A percentile compares a stretch with the other conserved stretches of the same genome.
These are phyloP conservation scores for Colletotrichum filicis DNA, from an alignment of 2,329 filamentous ascomycete species.

Conservation along the genomic window DNA sequence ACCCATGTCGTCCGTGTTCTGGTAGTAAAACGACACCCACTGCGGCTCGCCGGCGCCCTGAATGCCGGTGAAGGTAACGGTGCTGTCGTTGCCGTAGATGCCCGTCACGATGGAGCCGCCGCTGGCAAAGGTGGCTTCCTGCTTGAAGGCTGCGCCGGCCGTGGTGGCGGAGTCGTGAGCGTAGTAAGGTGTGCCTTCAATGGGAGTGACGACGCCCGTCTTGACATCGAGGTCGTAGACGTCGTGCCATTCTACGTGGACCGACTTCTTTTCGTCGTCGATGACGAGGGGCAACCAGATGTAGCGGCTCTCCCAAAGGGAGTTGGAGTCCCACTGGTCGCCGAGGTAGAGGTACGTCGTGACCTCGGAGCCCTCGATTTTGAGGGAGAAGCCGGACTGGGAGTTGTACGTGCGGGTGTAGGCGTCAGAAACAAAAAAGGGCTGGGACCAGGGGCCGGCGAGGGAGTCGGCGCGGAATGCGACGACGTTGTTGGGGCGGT, in stretches of 20 bases:
- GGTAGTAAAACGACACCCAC: slow-evolving; percentile 67
- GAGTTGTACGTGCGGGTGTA: slow-evolving; percentile 64
- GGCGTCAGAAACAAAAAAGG: slow-evolving; percentile 58
- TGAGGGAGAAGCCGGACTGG: slow-evolving; percentile 60
- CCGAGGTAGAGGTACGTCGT: slow-evolving; percentile 62
- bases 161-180: slow-evolving; percentile 53
- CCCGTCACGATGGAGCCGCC: slow-evolving; percentile 59
- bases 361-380: slow-evolving; percentile 59
- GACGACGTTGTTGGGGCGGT: slow-evolving; percentile 71
- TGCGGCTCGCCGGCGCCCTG: slow-evolving; percentile 58
- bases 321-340: slow-evolving; percentile 62
- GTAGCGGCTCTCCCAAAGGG: slow-evolving; percentile 65
- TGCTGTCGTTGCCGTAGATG: slow-evolving; percentile 64
- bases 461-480: slow-evolving; percentile 62
- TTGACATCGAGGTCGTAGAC: slow-evolving; percentile 64
- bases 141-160: slow-evolving; percentile 56
- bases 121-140: slow-evolving; percentile 63
- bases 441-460: slow-evolving; percentile 62
- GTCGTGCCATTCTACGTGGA: slow-evolving; percentile 63
- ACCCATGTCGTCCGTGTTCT: slow-evolving; percentile 70
- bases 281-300: slow-evolving; percentile 65
- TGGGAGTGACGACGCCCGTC: slow-evolving; percentile 57
- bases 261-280: slow-evolving; percentile 59
- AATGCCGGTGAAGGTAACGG: slow-evolving; percentile 55
- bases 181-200: slow-evolving; percentile 60